A percentile compares a stretch with the other conserved stretches of the same genome.
Conservation (phyloP, 2,329 filamentous ascomycete genomes). For the Aschersonia sp. region DNA sequence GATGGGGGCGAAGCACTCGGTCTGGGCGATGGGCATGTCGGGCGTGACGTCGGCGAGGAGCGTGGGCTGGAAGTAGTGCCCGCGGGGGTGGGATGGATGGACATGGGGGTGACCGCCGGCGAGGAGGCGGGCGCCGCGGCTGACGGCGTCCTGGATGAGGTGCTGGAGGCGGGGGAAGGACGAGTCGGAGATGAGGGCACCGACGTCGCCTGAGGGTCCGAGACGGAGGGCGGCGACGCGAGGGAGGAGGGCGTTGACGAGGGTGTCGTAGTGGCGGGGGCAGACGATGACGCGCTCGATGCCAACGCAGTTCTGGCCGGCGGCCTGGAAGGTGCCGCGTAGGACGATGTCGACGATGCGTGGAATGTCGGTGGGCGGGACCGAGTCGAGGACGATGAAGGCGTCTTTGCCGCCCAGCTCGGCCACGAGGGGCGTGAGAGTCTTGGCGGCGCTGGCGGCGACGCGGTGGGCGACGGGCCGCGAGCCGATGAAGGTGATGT, state of each 20-base stretch:
- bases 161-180: slow-evolving; percentile 63
- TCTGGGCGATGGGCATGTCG: slow-evolving; percentile 73
- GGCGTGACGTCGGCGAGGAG: slow-evolving; percentile 80
- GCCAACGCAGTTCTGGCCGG: slow-evolving; percentile 95
- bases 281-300: slow-evolving; percentile 85
- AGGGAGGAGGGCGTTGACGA: slow-evolving; percentile 57
- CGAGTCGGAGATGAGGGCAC: slow-evolving; percentile 73
- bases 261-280: slow-evolving; percentile 64
- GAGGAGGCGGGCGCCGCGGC: slow-evolving; percentile 65
- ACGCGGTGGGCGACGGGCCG: slow-evolving; percentile 77
- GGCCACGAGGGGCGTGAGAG: slow-evolving; percentile 75
- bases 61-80: slow-evolving; percentile 88
- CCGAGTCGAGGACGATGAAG: slow-evolving; percentile 75
- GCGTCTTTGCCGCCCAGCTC: slow-evolving; percentile 95
- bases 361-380: slow-evolving; percentile 43
- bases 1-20: slow-evolving; percentile 87
- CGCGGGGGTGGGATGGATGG: slow-evolving; percentile 61
- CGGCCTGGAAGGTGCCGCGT: slow-evolving; percentile 85
- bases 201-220: slow-evolving; percentile 69
- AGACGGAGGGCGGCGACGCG: slow-evolving; percentile 62
- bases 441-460: slow-evolving; percentile 69
- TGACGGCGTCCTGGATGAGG: slow-evolving; percentile 65
- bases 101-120: slow-evolving; percentile 58
- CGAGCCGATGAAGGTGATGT: slow-evolving; percentile 94
- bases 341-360: slow-evolving; percentile 73